phyloP scores from a whole-genome alignment of 1,284 basidiomycete species.

The Spongispora temasekensis region DNA sequence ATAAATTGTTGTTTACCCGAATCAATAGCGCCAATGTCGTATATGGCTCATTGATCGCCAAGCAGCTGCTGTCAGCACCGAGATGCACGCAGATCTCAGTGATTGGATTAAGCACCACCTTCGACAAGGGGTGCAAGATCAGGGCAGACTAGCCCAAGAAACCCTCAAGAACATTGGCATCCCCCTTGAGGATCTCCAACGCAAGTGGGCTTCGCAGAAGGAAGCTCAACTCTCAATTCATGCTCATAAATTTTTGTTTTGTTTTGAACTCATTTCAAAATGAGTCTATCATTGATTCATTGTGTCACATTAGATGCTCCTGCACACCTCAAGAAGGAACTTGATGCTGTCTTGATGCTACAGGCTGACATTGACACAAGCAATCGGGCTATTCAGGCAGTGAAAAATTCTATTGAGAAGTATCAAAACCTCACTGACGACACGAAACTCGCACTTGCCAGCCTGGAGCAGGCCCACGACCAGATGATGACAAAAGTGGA shows the following conservation, averaged over 20 bases:
- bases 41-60: constrained; percentile 15
- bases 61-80: constrained; percentile 17
- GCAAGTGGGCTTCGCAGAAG: constrained; percentile 31
- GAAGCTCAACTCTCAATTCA: constrained; percentile 1
- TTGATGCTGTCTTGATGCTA: constrained; percentile 37
- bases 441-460: background rate
- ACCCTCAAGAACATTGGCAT: background rate
- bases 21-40: background rate
- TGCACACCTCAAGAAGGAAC: constrained; percentile 34
- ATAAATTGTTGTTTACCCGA: background rate
- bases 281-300: background rate
- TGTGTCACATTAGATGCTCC: constrained; percentile 34
- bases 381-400: constrained; percentile 23
- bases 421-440: background rate
- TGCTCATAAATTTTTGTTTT: background rate
- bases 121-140: constrained; percentile 14
- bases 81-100: constrained; percentile 26
- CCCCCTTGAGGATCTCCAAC: background rate
- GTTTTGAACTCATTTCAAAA: background rate
- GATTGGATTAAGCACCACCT: constrained; percentile 29
- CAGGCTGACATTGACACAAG: constrained; percentile 36
- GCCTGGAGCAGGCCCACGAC: background rate
- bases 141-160: constrained; percentile 8
- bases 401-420: constrained; percentile 12
- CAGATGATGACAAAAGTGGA: background rate